Evolutionary conservation across 305 asterid species (phyloP).

Genomic region (Plantago lanceolata): DNA sequence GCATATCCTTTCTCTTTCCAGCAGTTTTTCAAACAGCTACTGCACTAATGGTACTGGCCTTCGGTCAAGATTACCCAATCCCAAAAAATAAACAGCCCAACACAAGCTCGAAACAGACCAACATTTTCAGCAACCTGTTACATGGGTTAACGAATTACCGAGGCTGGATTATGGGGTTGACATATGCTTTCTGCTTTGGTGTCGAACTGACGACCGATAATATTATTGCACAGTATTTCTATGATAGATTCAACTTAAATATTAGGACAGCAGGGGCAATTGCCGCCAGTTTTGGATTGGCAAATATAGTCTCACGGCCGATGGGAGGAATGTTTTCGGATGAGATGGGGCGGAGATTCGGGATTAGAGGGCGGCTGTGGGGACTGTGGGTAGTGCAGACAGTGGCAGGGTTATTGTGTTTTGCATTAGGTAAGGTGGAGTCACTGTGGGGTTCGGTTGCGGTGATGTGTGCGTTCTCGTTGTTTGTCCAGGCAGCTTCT

Average conservation of each 20-base stretch:
- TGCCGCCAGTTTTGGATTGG: constrained; percentile 62
- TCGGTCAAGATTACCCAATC: constrained; percentile 52
- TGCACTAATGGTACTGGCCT: constrained; percentile 38
- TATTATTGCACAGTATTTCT: constrained; percentile 49
- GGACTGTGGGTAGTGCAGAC: constrained; percentile 52
- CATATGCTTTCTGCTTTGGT: constrained; percentile 51
- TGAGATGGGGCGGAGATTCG: constrained; percentile 49
- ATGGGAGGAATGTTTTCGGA: constrained; percentile 56
- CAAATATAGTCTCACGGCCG: constrained; percentile 55
- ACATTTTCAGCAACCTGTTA: constrained; percentile 17
- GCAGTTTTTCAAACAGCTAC: constrained; percentile 35
- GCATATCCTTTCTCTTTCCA: constrained; percentile 45
- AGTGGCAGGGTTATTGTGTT: constrained; percentile 43
- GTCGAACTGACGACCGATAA: constrained; percentile 59
- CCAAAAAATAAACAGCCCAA: constrained; percentile 23
- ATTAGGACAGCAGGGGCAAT: constrained; percentile 46
- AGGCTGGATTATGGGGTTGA: constrained; percentile 50
- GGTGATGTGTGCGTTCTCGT: constrained; percentile 49
- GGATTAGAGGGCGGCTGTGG: constrained; percentile 66
- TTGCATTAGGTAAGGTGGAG: constrained; percentile 34
- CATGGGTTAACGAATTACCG: constrained; percentile 46
- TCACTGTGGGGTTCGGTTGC: constrained; percentile 42
- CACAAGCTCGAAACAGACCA: constrained; percentile 9
- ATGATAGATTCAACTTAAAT: constrained; percentile 41
- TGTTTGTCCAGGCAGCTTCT: constrained; percentile 60